phyloP scores from a whole-genome alignment of 139 green algal genomes.

The Prasinococcaceae sp. region DNA sequence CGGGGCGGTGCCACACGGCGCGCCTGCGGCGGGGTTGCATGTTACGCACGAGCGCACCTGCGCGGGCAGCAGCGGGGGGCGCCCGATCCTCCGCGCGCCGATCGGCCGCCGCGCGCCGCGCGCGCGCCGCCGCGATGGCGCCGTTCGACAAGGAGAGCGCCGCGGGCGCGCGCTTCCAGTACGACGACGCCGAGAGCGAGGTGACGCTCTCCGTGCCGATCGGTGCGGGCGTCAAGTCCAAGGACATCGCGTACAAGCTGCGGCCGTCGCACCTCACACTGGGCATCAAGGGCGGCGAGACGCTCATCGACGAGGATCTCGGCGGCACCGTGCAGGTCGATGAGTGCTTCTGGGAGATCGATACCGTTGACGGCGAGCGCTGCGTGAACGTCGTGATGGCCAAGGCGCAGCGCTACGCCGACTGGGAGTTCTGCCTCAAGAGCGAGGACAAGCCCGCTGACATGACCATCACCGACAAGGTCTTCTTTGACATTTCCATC shows the following conservation, averaged over 20 bases:
- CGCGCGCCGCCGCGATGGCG: no score
- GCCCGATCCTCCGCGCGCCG: no score
- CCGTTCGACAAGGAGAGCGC: no score
- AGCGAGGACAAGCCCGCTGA: slow-evolving; percentile 7
- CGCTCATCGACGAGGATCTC: slow-evolving; percentile 1
- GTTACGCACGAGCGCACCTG: no score
- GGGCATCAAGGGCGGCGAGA: background rate
- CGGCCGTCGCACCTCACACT: background rate
- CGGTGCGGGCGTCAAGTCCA: background rate
- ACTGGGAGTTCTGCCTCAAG: slow-evolving; percentile 12
- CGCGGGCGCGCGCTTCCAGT: no score
- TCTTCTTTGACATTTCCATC: slow-evolving; percentile 42
- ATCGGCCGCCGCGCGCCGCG: no score
- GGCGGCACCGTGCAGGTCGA: background rate
- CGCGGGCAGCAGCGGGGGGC: no score
- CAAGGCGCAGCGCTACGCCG: background rate
- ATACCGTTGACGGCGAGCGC: slow-evolving; percentile 3
- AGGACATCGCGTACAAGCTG: background rate
- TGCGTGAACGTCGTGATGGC: slow-evolving; percentile 4
- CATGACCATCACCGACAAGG: slow-evolving; percentile 30
- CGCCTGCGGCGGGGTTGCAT: no score
- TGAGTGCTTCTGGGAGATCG: slow-evolving; percentile 14
- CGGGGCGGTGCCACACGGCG: no score
- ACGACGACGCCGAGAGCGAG: background rate
- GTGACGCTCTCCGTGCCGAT: background rate